Percentiles rank a stretch among this genome's conserved stretches.
Conservation (phyloP, 2,329 filamentous ascomycete genomes). For the Penicillium sp. region DNA sequence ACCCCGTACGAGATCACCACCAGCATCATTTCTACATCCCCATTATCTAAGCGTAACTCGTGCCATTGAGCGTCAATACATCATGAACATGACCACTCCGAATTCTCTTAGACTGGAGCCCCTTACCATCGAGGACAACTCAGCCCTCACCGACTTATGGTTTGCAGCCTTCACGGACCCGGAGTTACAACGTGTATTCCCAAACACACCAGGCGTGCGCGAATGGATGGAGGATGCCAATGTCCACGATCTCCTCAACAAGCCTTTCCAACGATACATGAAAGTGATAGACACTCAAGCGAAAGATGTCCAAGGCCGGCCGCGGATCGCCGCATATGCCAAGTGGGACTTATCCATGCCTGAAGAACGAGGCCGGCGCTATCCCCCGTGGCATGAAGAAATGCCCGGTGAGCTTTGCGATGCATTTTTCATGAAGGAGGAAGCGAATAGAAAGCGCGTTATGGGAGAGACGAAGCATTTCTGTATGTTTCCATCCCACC, state of each 20-base stretch:
- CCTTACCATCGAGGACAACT: slow-evolving; percentile 17
- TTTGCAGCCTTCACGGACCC: slow-evolving; percentile 23
- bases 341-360: slow-evolving; percentile 26
- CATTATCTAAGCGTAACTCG: background rate
- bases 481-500: slow-evolving; percentile 15
- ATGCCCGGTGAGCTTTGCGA: slow-evolving; percentile 15
- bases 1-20: background rate
- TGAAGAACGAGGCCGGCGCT: slow-evolving; percentile 23
- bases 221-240: slow-evolving; percentile 24
- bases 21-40: background rate
- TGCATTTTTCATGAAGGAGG: slow-evolving; percentile 19
- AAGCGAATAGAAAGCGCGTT: slow-evolving; percentile 17
- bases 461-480: slow-evolving; percentile 21
- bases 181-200: slow-evolving; percentile 18
- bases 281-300: slow-evolving; percentile 22
- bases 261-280: slow-evolving; percentile 22
- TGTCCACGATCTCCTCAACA: slow-evolving; percentile 17
- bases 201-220: slow-evolving; percentile 25
- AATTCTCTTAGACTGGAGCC: slow-evolving; percentile 6
- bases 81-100: background rate
- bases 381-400: slow-evolving; percentile 26
- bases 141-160: slow-evolving; percentile 20
- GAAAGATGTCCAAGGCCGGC: slow-evolving; percentile 5
- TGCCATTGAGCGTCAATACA: background rate
- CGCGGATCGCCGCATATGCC: slow-evolving; percentile 24